Percentiles rank a stretch among this genome's conserved stretches.
Evolutionary conservation across 1,284 basidiomycete species (phyloP).

Genomic region (Trametes versicolor): DNA sequence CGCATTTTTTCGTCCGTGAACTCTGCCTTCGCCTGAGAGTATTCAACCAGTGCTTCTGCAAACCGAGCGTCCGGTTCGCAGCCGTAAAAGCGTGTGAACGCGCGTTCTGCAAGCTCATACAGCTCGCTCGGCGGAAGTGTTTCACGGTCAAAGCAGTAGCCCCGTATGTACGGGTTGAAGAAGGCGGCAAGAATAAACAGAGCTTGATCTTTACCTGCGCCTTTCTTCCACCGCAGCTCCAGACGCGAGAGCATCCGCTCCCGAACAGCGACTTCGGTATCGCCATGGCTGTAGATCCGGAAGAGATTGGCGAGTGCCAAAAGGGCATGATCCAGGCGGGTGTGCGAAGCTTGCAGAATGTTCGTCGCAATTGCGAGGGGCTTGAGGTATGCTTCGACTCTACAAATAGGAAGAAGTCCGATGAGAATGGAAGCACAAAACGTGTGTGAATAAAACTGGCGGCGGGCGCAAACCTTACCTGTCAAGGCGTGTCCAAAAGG

Average conservation of each 20-base stretch:
- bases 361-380: conserved; percentile 9
- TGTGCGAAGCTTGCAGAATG: neutral
- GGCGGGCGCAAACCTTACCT: conserved; percentile 13
- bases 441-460: neutral
- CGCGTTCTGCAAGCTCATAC: neutral
- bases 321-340: conserved; percentile 1
- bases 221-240: conserved; percentile 14
- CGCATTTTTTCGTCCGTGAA: conserved; percentile 1
- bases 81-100: conserved; percentile 7
- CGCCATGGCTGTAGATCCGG: neutral
- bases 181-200: conserved; percentile 16
- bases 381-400: neutral
- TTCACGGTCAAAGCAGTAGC: conserved; percentile 13
- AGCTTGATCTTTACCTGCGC: conserved; percentile 12
- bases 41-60: neutral
- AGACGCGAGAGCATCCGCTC: neutral
- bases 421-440: too few species aligned
- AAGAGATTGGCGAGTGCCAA: conserved; percentile 6
- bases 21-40: neutral
- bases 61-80: neutral
- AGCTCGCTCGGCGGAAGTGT: neutral
- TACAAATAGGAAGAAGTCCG: neutral
- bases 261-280: neutral
- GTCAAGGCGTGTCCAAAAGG: conserved; percentile 36
- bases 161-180: conserved; percentile 20